A percentile compares a stretch with the other conserved stretches of the same genome.
Conservation (phyloP, 2,329 filamentous ascomycete genomes). For the Xylaria sp. region DNA sequence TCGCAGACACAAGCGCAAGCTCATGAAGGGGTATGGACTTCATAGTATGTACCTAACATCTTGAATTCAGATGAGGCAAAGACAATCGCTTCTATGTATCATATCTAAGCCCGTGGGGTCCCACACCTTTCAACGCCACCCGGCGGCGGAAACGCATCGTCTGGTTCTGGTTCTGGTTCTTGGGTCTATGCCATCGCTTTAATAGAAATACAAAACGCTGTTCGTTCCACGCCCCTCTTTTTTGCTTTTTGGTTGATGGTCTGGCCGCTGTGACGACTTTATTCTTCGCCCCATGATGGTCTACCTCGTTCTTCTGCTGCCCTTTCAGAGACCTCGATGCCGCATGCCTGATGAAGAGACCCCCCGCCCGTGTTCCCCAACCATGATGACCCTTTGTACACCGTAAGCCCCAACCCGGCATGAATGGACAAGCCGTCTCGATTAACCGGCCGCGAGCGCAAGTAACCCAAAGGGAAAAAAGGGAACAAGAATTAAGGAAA, state of each 20-base stretch:
- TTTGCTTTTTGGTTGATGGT: conserved; percentile 18
- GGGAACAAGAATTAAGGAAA: conserved; percentile 10
- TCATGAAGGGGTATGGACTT: no score
- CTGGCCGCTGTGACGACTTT: conserved; percentile 16
- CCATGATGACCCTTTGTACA: neutral
- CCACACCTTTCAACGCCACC: conserved; percentile 23
- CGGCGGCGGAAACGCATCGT: no score
- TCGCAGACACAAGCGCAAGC: no score
- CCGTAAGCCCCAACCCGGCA: conserved; percentile 17
- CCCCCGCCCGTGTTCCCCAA: conserved; percentile 8
- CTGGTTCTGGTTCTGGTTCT: no score
- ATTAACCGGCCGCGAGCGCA: conserved; percentile 7
- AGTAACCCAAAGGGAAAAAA: conserved; percentile 19
- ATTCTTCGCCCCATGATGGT: conserved; percentile 13
- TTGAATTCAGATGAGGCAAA: conserved; percentile 10
- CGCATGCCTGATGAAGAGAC: conserved; percentile 17
- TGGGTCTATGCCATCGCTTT: conserved; percentile 15
- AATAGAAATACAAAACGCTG: conserved; percentile 25
- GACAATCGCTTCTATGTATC: conserved; percentile 25
- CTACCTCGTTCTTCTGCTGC: conserved; percentile 8
- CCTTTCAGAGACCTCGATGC: conserved; percentile 9
- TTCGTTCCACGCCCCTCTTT: conserved; percentile 7
- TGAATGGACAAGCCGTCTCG: conserved; percentile 5
- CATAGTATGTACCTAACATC: no score
- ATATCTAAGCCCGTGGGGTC: conserved; percentile 27